Conservation (phyloP, 2,329 filamentous ascomycete species). For the Pochonia chlamydosporia region DNA sequence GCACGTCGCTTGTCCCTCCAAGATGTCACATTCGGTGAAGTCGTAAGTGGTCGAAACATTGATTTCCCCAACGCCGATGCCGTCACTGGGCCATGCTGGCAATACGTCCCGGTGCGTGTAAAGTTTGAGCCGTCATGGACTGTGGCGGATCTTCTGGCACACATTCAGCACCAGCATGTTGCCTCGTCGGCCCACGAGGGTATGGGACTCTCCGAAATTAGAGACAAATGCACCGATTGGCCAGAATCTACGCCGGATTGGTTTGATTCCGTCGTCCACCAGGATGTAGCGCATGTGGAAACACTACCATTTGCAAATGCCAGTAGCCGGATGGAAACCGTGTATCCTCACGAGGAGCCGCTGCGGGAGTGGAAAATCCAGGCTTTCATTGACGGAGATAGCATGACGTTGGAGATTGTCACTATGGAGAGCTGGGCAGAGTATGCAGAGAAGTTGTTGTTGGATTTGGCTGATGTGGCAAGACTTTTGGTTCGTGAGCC, state of each 20-base stretch:
- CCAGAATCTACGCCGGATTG: slow-evolving; percentile 24
- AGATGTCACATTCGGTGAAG: slow-evolving; percentile 61
- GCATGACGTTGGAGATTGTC: slow-evolving; percentile 52
- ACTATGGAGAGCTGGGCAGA: slow-evolving; percentile 50
- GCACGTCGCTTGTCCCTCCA: slow-evolving; percentile 44
- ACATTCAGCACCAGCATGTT: slow-evolving; percentile 52
- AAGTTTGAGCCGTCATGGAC: slow-evolving; percentile 46
- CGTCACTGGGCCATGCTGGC: slow-evolving; percentile 61
- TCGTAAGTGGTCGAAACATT: slow-evolving; percentile 58
- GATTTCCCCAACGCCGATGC: slow-evolving; percentile 48
- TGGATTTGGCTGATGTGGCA: slow-evolving; percentile 36
- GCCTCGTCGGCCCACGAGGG: slow-evolving; percentile 49
- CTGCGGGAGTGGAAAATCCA: slow-evolving; percentile 55
- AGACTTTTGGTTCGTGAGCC: slow-evolving; percentile 10
- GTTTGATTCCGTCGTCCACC: slow-evolving; percentile 54
- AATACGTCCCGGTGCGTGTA: slow-evolving; percentile 60
- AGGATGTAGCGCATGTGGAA: slow-evolving; percentile 58
- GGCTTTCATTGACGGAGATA: slow-evolving; percentile 48
- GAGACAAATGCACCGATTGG: slow-evolving; percentile 41
- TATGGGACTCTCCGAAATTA: slow-evolving; percentile 49
- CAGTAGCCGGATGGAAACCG: slow-evolving; percentile 46
- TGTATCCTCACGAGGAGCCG: slow-evolving; percentile 53
- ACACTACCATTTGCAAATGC: slow-evolving; percentile 35
- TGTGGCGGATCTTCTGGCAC: slow-evolving; percentile 43
- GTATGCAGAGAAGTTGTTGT: slow-evolving; percentile 45